A percentile compares a stretch with the other conserved stretches of the same genome.
Evolutionary conservation across 2,329 filamentous ascomycete species (phyloP).

Genomic region (Pseudogymnoascus destructans): DNA sequence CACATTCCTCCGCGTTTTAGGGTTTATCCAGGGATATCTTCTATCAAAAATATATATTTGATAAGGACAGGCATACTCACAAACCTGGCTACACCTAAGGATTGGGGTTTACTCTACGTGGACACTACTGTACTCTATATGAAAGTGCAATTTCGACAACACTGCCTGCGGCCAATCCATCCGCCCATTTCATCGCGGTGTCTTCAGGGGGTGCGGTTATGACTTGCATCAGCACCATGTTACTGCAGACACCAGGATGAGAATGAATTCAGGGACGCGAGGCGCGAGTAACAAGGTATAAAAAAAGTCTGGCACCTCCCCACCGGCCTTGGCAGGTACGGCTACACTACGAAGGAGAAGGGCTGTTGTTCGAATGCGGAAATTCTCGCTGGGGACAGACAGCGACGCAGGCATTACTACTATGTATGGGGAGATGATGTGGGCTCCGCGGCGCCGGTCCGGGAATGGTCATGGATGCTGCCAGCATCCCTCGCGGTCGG

Average conservation of each 20-base stretch:
- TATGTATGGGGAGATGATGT: neutral
- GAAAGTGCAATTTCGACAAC: neutral
- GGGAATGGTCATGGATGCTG: neutral
- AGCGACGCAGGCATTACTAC: neutral
- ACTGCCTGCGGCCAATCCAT: neutral
- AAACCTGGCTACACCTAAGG: neutral
- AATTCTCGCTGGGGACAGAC: neutral
- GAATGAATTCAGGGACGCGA: neutral
- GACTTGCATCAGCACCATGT: slow-evolving; percentile 3
- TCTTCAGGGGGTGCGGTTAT: neutral
- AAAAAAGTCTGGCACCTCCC: neutral
- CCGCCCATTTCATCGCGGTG: neutral
- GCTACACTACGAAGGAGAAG: neutral
- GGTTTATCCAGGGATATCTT: neutral
- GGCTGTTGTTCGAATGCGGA: neutral
- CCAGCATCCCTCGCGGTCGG: neutral
- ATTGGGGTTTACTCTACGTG: neutral
- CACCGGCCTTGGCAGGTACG: neutral
- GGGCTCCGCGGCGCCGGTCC: neutral
- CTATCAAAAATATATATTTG: slow-evolving; percentile 4
- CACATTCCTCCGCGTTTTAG: neutral
- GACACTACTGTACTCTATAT: slow-evolving; percentile 2
- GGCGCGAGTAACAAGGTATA: neutral
- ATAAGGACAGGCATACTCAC: neutral
- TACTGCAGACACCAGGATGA: neutral